Conservation (phyloP, 768 basidiomycete species). For the Pulveroboletus frians region DNA sequence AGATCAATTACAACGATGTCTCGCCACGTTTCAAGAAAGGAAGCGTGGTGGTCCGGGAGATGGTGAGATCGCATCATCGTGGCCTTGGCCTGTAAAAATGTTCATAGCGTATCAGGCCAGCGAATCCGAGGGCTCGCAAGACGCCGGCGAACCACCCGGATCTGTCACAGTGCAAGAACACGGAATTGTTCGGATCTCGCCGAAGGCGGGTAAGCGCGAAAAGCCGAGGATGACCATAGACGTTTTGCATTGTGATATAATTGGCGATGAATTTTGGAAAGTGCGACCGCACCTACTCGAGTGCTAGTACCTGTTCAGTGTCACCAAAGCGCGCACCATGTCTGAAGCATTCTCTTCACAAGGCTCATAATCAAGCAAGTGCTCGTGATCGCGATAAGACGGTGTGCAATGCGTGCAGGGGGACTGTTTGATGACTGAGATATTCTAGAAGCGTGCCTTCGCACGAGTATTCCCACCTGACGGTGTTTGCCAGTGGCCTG, state of each 20-base stretch:
- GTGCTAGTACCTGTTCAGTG: background rate
- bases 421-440: no score
- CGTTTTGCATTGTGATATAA: constrained; percentile 79
- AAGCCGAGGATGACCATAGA: constrained; percentile 43
- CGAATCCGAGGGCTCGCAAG: constrained; percentile 3
- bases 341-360: no score
- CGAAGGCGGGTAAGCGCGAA: constrained; percentile 29
- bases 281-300: constrained; percentile 50
- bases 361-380: background rate
- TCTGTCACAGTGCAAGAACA: background rate
- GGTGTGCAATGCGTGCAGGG: background rate
- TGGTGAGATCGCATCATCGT: constrained; percentile 31
- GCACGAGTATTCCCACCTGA: no score
- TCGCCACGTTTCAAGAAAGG: constrained; percentile 77
- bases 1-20: constrained; percentile 82
- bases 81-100: background rate
- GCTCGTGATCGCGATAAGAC: no score
- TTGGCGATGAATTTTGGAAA: constrained; percentile 77
- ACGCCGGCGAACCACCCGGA: background rate
- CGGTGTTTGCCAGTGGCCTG: no score
- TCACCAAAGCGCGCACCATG: background rate
- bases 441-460: no score
- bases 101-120: background rate
- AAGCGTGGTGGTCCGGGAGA: constrained; percentile 70
- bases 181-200: constrained; percentile 12